Conservation (phyloP, 2,329 filamentous ascomycete species). For the Fusarium staphyleae region DNA sequence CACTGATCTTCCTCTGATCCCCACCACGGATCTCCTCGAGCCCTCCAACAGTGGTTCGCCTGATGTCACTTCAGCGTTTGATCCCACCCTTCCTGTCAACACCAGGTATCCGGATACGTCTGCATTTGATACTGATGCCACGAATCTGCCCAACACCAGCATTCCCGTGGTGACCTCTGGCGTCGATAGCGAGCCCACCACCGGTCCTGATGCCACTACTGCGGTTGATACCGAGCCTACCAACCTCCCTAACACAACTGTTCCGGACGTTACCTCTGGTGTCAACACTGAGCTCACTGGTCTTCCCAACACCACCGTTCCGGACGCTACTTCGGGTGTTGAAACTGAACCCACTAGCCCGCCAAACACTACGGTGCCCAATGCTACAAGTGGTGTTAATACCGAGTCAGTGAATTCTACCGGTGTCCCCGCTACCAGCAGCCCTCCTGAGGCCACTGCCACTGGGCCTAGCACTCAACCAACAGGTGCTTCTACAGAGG, state of each 20-base stretch:
- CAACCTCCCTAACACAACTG: conserved; percentile 16
- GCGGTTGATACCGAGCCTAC: conserved; percentile 6
- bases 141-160: conserved; percentile 17
- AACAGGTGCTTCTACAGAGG: conserved; percentile 9
- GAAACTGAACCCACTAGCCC: conserved; percentile 14
- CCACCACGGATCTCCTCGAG: conserved; percentile 6
- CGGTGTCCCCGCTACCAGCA: not conserved
- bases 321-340: conserved; percentile 12
- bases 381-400: not conserved
- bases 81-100: not conserved
- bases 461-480: not conserved
- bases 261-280: conserved; percentile 15
- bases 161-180: conserved; percentile 3
- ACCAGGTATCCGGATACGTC: not conserved
- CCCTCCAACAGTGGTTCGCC: conserved; percentile 9
- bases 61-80: conserved; percentile 20
- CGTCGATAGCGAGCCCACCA: not conserved
- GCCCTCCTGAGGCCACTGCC: not conserved
- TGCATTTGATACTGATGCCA: not conserved
- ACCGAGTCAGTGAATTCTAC: not conserved
- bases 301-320: conserved; percentile 4
- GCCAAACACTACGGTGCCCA: conserved; percentile 5
- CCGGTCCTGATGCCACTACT: no score
- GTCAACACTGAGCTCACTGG: conserved; percentile 5
- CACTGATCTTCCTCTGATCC: conserved; percentile 20